Evolutionary conservation across 2,329 filamentous ascomycete species (phyloP), one percentile per base, ranked within the genome.

Genomic region (Atkinsonella texensis): DNA sequence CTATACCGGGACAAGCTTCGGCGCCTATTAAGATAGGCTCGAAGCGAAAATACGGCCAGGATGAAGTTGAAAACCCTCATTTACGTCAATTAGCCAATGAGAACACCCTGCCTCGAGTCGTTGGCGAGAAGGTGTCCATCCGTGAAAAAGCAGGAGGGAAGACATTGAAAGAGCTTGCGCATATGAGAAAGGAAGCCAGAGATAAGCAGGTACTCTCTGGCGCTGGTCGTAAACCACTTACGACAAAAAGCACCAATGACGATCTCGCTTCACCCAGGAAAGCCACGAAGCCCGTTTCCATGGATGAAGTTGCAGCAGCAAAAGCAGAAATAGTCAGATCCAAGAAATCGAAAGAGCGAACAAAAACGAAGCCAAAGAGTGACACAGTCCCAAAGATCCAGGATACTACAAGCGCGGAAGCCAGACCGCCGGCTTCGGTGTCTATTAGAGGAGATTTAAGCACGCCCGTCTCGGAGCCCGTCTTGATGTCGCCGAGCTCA

Each of bases 211-310:
- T 61, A n/a, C 54, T 59, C 1, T 53, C 57, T 7, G 58, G 61
- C 11, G 60, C 62, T 20, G 56, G 63, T 38, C 72, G 78, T 48
- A 76, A 71, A 52, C 74, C 78, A 1, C 66, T 82, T 11, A 67
- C 72, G 8, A 68, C 70, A 45, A 84, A 84, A 65, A 84, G 70
- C 64, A 75, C 77, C 15, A 83, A 83, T 58, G 72, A 80, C 51
- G 74, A 78, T 56, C 60, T 84, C 43, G 68, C 70, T 32, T 83
- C 81, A 2, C 80, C 80, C 0, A 79, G 73, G 59, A 83, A 83
- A 61, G 56, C 55, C 2, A 46, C 63, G 1, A 74, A 70, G 50
- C 54, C 62, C 10, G 38, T 57, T 3, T 50, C 56, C 10, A 51
- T 56, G 3, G 69, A 74, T 32, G 70, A 74, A 45, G 57, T 66